A percentile compares a stretch with the other conserved stretches of the same genome.
These are phyloP conservation scores for Herpetomonas tarakana DNA, from an alignment of 208 protist species.

Conservation along the genomic window DNA sequence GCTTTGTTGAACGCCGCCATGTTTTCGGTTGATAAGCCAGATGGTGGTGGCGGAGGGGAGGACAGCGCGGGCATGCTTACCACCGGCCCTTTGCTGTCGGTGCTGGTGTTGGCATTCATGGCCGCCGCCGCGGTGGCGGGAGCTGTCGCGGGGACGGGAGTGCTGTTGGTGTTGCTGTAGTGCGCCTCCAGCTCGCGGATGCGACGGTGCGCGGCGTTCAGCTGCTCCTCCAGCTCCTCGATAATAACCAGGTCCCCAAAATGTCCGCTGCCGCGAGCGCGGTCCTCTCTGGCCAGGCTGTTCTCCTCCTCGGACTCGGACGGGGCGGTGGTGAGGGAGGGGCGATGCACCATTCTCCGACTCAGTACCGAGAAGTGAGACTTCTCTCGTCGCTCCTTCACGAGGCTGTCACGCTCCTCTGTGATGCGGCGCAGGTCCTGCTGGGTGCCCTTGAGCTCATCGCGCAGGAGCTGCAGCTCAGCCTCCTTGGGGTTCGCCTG, in stretches of 20 bases:
- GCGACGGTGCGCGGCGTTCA: constrained; percentile 27
- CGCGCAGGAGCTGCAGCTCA: constrained; percentile 38
- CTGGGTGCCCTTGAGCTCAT: constrained; percentile 25
- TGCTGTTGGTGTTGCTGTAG: background rate
- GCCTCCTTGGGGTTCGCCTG: constrained; percentile 23
- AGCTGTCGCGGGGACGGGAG: no score
- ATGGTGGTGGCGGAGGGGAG: no score
- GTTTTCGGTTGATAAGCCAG: no score
- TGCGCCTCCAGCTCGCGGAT: constrained; percentile 32
- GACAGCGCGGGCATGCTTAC: no score
- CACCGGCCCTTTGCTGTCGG: no score
- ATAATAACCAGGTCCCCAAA: constrained; percentile 17
- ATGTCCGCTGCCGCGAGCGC: background rate
- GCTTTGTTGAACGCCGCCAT: no score
- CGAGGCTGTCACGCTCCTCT: constrained; percentile 26
- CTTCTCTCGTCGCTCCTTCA: constrained; percentile 14
- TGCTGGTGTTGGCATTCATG: no score
- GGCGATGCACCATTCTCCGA: no score
- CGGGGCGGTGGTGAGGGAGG: no score
- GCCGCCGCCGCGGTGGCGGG: no score
- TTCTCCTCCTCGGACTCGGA: background rate
- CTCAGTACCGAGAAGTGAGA: no score
- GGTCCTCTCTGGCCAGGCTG: background rate
- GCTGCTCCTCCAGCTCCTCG: constrained; percentile 47
- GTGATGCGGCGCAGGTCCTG: constrained; percentile 21